Conservation (phyloP, 441 rosid genomes). For the Viola pubescens region DNA sequence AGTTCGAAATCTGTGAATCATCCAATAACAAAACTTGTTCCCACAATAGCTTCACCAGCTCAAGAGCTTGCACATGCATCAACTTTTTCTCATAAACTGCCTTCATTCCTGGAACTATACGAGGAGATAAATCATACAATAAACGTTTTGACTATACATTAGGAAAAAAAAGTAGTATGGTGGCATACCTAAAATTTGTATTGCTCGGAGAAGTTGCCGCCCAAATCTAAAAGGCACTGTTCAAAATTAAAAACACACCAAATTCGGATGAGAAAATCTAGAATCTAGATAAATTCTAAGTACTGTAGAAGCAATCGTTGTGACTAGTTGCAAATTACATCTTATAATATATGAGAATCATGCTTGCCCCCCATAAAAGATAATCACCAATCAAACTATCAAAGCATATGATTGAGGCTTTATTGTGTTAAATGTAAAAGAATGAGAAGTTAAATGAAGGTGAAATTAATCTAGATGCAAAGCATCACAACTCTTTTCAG, state of each 20-base stretch:
- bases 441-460: neutral
- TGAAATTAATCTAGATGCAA: neutral
- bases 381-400: no score
- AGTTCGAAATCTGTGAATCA: slow-evolving; percentile 13
- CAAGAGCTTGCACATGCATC: slow-evolving; percentile 23
- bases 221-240: neutral
- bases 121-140: neutral
- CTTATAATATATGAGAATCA: no score
- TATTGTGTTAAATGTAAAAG: no score
- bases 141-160: neutral
- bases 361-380: no score
- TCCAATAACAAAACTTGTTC: slow-evolving; percentile 19
- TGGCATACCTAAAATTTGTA: neutral
- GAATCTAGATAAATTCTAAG: neutral
- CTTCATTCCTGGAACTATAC: slow-evolving; percentile 26
- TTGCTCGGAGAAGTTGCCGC: neutral
- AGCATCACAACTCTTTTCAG: neutral
- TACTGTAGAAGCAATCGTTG: neutral
- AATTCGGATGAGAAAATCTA: neutral
- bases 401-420: no score
- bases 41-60: slow-evolving; percentile 22
- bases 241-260: neutral
- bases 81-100: slow-evolving; percentile 20
- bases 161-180: neutral
- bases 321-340: neutral